Percentiles rank a stretch among this genome's conserved stretches.
Evolutionary conservation across 2,329 filamentous ascomycete species (phyloP).

Genomic region (Teratosphaeria epicoccoides): DNA sequence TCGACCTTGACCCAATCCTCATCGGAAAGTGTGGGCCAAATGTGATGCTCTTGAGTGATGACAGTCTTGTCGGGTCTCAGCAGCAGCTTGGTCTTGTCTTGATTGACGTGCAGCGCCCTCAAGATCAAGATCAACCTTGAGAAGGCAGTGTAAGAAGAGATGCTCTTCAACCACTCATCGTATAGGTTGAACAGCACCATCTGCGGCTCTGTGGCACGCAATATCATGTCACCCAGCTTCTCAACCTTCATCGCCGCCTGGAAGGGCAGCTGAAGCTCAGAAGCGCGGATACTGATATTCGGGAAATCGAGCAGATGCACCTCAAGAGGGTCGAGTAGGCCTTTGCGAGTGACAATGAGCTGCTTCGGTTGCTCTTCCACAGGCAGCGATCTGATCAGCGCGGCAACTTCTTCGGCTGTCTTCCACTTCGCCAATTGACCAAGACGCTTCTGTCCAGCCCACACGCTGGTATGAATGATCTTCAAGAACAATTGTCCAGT

Average conservation of each 20-base stretch:
- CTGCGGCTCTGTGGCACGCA: constrained; percentile 95
- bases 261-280: constrained; percentile 93
- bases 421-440: constrained; percentile 99
- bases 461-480: constrained; percentile 98
- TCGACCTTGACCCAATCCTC: constrained; percentile 99
- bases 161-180: constrained; percentile 96
- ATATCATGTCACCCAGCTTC: constrained; percentile 97
- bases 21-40: constrained; percentile 88
- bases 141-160: constrained; percentile 97
- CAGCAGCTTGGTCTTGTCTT: constrained; percentile 95
- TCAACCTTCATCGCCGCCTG: constrained; percentile 99
- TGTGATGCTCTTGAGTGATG: constrained; percentile 96
- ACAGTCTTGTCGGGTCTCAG: constrained; percentile 94
- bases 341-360: constrained; percentile 94
- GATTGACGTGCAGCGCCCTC: constrained; percentile 91
- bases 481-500: constrained; percentile 97
- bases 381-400: constrained; percentile 85
- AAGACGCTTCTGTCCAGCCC: constrained; percentile 97
- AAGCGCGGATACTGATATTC: constrained; percentile 96
- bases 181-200: constrained; percentile 99
- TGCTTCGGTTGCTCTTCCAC: constrained; percentile 99
- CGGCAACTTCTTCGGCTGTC: constrained; percentile 98
- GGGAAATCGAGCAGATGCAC: constrained; percentile 97
- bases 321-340: constrained; percentile 90
- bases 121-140: constrained; percentile 88